Conservation (phyloP, 2,329 filamentous ascomycete genomes). For the Gliomastix tumulicola region DNA sequence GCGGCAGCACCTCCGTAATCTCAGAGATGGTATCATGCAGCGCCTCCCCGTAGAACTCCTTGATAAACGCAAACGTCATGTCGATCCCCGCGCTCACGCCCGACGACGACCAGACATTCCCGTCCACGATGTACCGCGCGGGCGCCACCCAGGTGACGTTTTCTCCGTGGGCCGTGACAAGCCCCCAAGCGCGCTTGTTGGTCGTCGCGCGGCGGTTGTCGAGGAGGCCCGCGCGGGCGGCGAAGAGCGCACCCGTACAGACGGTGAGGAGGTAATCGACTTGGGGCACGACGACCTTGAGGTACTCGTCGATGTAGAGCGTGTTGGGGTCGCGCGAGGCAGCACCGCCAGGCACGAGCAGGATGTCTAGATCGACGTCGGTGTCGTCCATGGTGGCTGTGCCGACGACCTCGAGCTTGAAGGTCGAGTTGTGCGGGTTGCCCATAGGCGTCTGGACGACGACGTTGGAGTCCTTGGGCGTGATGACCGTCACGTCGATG, state of each 20-base stretch:
- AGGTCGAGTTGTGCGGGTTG: conserved; percentile 5
- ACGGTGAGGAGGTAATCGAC: conserved; percentile 54
- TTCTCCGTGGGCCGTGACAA: conserved; percentile 36
- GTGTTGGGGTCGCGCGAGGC: conserved; percentile 32
- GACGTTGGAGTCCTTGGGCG: background rate
- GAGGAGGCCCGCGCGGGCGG: conserved; percentile 52
- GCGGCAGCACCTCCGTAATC: background rate
- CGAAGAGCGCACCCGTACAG: conserved; percentile 57
- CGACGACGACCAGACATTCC: conserved; percentile 55
- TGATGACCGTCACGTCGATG: conserved; percentile 5
- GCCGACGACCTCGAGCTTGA: conserved; percentile 1
- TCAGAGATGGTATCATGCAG: background rate
- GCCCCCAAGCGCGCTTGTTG: conserved; percentile 53
- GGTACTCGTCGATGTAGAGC: conserved; percentile 30
- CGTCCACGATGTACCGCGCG: conserved; percentile 60
- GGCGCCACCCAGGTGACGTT: conserved; percentile 52
- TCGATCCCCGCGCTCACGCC: conserved; percentile 3
- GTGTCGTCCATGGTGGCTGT: conserved; percentile 8
- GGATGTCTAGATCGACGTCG: conserved; percentile 40
- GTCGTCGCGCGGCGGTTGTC: conserved; percentile 56
- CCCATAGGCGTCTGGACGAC: background rate
- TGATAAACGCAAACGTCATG: conserved; percentile 1
- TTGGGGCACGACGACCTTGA: conserved; percentile 24
- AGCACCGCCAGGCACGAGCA: conserved; percentile 57
- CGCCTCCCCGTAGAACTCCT: conserved; percentile 1